Base-by-base conservation (phyloP, 208 protist species). In the Acanthamoeba rhysodes region DNA sequence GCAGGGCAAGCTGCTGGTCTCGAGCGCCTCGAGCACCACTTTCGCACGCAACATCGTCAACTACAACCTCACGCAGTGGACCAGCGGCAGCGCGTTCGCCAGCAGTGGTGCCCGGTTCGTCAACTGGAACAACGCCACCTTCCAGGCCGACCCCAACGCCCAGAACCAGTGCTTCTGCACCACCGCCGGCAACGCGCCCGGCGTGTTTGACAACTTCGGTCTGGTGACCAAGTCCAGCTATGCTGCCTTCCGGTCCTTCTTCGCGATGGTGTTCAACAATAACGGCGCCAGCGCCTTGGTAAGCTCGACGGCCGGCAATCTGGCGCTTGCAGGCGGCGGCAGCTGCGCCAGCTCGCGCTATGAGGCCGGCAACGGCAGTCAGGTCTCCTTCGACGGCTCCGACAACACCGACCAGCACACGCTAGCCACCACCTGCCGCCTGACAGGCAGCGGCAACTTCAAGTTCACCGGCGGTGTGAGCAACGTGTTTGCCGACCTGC, bases 121-220 rank as follows among this genome's bases (percentile, higher is more conserved):
- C 37, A 93, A 93, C 88, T 80, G 70, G 66, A 55, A 93, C 88
- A 93, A 93, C 62, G 88, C 88, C 88, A 93, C 88, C 29, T 93
- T 93, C 88, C 24, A 37, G 24, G 88, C 70, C 64, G 70, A 93
- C 45, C 55, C 85, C 24, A 10, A 14, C 34, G 14, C 64, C 32
- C 16, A 12, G 12, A 12, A 4, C 59, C 41, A 78, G 66, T 88
- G 80, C 80, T 88, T n/a, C n/a, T 76, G 34, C 88, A 93, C 66
- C 32, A 37, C 88, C 4, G 27, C 27, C 27, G 88, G 88, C 32
- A 72, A 78, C 59, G n/a, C 88, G 88, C 88, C 24, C 64, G 59
- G 64, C 66, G 88, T 76, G 88, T 93, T 93, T 34, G 45, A 59
- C 88, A 93, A 93, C 66, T 57, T 16, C n/a, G 88, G 88, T 27